Evolutionary conservation across 1,284 basidiomycete species (phyloP).

Genomic region (Ustilago bromivora): DNA sequence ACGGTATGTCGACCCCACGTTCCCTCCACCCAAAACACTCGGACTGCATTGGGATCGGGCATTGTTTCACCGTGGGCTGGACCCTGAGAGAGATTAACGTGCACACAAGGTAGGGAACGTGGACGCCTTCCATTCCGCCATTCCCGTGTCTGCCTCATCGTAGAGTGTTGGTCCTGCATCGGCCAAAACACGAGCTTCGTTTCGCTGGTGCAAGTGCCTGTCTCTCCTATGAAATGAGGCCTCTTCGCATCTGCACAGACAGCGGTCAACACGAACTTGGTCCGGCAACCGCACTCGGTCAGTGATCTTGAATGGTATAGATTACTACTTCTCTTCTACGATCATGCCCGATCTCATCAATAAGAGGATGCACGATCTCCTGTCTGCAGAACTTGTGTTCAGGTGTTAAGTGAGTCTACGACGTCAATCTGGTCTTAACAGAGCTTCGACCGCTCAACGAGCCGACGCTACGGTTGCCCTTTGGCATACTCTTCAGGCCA

Average conservation of each 20-base stretch:
- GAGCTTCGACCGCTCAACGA: conserved; percentile 41
- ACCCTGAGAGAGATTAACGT: conserved; percentile 7
- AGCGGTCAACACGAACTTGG: neutral
- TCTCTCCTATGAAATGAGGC: neutral
- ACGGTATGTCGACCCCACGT: conserved; percentile 8
- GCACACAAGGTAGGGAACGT: conserved; percentile 11
- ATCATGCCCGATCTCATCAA: conserved; percentile 8
- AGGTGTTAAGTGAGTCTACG: conserved; percentile 1
- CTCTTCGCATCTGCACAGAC: neutral
- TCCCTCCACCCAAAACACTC: conserved; percentile 10
- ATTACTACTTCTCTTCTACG: neutral
- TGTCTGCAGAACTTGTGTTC: neutral
- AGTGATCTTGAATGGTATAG: neutral
- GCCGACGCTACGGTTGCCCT: conserved; percentile 30
- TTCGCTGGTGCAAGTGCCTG: neutral
- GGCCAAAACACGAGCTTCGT: conserved; percentile 1
- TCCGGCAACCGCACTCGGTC: neutral
- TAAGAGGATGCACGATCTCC: conserved; percentile 1
- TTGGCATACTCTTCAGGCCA: conserved; percentile 23
- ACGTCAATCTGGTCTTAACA: conserved; percentile 29
- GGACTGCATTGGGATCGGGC: neutral
- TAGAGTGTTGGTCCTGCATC: neutral
- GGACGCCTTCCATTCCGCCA: neutral
- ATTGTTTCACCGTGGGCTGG: neutral
- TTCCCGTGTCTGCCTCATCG: neutral